Evolutionary conservation across 164 flowering plant species (phyloP).

Genomic region (Malania oleifera): DNA sequence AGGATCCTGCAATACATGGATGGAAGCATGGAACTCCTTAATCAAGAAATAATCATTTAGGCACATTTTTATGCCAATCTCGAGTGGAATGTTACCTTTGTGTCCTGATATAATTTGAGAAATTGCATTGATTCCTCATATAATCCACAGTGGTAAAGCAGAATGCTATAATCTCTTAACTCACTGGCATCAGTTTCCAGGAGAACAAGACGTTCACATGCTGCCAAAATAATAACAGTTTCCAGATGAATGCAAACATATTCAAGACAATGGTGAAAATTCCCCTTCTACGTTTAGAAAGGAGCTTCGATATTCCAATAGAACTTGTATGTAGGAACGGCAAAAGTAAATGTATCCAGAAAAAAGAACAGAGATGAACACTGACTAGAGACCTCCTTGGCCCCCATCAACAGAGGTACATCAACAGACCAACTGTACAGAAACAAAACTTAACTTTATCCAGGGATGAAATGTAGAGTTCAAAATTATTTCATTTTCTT

Average conservation of each 20-base stretch:
- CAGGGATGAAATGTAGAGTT: too few relatives aligned
- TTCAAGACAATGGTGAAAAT: neutral
- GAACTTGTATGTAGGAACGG: too few relatives aligned
- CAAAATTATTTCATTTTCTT: too few relatives aligned
- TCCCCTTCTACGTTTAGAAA: neutral
- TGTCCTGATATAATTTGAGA: slow-evolving; percentile 47
- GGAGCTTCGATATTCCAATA: too few relatives aligned
- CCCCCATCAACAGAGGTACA: too few relatives aligned
- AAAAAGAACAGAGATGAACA: too few relatives aligned
- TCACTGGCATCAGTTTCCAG: slow-evolving; percentile 46
- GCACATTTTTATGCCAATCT: neutral
- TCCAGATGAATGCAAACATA: neutral
- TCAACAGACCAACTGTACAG: too few relatives aligned
- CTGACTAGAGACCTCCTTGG: too few relatives aligned
- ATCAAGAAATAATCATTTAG: neutral
- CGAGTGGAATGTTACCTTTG: slow-evolving; percentile 31
- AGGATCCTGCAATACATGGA: slow-evolving; percentile 21
- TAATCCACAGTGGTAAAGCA: slow-evolving; percentile 77
- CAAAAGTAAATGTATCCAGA: too few relatives aligned
- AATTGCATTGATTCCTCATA: slow-evolving; percentile 55
- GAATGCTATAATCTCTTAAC: slow-evolving; percentile 74
- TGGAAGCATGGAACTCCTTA: neutral
- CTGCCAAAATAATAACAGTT: slow-evolving; percentile 33
- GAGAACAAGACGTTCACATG: slow-evolving; percentile 79
- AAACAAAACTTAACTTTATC: too few relatives aligned